phyloP scores from a whole-genome alignment of 1,284 basidiomycete species.

The Sanguinoderma infundibulare region DNA sequence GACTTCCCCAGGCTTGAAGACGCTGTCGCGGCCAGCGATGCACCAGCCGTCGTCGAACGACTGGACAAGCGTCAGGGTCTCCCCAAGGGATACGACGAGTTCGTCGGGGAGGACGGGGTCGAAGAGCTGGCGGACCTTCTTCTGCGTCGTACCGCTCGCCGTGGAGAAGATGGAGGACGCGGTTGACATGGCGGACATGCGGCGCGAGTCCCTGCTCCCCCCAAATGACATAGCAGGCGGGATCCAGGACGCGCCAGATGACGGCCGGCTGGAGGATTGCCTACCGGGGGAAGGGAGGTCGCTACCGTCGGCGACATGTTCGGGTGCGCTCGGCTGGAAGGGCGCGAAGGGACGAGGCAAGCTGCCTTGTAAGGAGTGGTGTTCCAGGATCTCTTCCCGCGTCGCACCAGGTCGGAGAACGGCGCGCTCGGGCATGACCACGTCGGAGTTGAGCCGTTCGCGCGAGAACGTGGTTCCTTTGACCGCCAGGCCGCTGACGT shows the following conservation, averaged over 20 bases:
- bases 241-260: constrained; percentile 33
- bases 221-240: constrained; percentile 39
- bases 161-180: constrained; percentile 42
- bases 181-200: constrained; percentile 32
- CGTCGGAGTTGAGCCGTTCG: constrained; percentile 44
- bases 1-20: constrained; percentile 50
- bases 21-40: constrained; percentile 60
- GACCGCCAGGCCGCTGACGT: constrained; percentile 6
- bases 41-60: constrained; percentile 78
- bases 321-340: constrained; percentile 35
- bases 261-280: constrained; percentile 22
- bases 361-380: constrained; percentile 49
- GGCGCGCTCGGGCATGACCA: constrained; percentile 57
- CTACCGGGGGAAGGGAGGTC: constrained; percentile 5
- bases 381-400: constrained; percentile 48
- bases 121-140: constrained; percentile 66
- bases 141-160: constrained; percentile 41
- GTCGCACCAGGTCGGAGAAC: constrained; percentile 42
- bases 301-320: constrained; percentile 22
- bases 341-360: constrained; percentile 53
- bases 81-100: constrained; percentile 57
- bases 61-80: constrained; percentile 61
- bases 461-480: constrained; percentile 48
- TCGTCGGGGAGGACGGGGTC: constrained; percentile 74
- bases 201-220: constrained; percentile 37